Conservation (phyloP, 106 monocot genomes). For the Amphibolis antarctica region DNA sequence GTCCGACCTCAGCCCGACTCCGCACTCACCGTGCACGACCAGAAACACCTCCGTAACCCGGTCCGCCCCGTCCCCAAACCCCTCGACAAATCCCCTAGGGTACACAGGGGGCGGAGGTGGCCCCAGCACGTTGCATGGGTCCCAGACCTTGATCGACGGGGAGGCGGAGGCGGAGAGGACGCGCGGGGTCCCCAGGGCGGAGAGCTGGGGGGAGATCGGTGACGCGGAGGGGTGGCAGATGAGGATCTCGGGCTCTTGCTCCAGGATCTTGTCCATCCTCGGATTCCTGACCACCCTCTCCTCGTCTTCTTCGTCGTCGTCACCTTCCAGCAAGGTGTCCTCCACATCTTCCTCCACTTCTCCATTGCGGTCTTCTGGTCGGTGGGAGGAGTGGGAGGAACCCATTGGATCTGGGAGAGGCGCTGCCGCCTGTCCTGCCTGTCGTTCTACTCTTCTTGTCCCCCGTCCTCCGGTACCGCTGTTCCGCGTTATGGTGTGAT, state of each 20-base stretch:
- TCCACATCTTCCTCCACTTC: neutral
- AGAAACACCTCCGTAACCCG: constrained; percentile 19
- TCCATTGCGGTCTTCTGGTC: neutral
- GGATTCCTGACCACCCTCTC: neutral
- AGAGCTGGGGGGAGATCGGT: constrained; percentile 80
- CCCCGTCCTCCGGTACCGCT: too few species aligned
- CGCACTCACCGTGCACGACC: constrained; percentile 21
- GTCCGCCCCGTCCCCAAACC: constrained; percentile 12
- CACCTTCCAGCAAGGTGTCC: too few species aligned
- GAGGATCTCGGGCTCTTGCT: constrained; percentile 84
- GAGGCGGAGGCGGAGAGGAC: neutral
- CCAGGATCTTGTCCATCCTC: constrained; percentile 22
- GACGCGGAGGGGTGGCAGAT: constrained; percentile 82
- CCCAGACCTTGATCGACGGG: constrained; percentile 25
- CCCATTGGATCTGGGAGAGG: too few species aligned
- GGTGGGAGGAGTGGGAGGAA: too few species aligned
- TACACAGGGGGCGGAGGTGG: constrained; percentile 4
- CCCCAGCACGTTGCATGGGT: constrained; percentile 27
- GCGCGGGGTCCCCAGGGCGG: constrained; percentile 20
- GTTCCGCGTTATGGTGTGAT: too few species aligned
- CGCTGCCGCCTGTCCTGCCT: too few species aligned
- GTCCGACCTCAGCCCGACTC: constrained; percentile 10
- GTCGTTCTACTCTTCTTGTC: too few species aligned
- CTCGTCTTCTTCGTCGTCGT: constrained; percentile 3
- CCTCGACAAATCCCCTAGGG: constrained; percentile 12